Base-by-base conservation (phyloP, 2,329 filamentous ascomycete species). In the Fusarium drepaniforme region DNA sequence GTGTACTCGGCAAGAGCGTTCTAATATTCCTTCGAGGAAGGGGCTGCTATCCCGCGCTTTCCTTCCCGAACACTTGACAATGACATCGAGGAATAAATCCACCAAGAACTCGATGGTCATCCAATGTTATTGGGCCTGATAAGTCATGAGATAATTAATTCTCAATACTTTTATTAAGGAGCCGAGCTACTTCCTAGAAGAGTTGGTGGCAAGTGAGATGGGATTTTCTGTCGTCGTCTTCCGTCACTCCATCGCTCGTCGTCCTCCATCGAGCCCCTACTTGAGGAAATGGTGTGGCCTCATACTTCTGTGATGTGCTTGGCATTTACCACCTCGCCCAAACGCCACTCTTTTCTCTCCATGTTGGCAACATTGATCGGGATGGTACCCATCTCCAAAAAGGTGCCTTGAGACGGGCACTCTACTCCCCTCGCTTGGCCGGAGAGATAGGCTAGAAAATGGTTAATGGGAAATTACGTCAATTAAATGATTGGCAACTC, bases 381-480 rank as follows among this genome's bases (percentile, higher is more conserved):
- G 62, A 63, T 33, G 80, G 76, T 65, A 79, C 56, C 83, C 83
- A 84, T 62, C 80, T 77, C 81, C 80, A 83, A 42, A 77, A 72
- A 51, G 80, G 78, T 62, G 78, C 75, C 61, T 72, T 79, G 40
- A 80, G 75, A 70, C 80, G 82, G 76, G 78, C 71, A 66, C 79
- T 80, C 86, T 88, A 88, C 74, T 87, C 82, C 73, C 83, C 84
- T 68, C 77, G 75, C 72, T 84, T 84, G 61, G 78, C 79, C 18
- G 86, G 82, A 51, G 75, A 71, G 60, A 89, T 86, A 8, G 88
- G 82, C 85, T 85, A 42, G 35, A 23, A 4, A 3, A 7, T 57
- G 62, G 46, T 77, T 33, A 77, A 53, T 3, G 58, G 13, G 33
- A 4, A 2, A 8, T 15, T 21, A 12, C 4, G n/a, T 28, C 5